These are phyloP conservation scores for Collybiopsis confluens DNA, from an alignment of 768 basidiomycete genomes.

Conservation along the genomic window DNA sequence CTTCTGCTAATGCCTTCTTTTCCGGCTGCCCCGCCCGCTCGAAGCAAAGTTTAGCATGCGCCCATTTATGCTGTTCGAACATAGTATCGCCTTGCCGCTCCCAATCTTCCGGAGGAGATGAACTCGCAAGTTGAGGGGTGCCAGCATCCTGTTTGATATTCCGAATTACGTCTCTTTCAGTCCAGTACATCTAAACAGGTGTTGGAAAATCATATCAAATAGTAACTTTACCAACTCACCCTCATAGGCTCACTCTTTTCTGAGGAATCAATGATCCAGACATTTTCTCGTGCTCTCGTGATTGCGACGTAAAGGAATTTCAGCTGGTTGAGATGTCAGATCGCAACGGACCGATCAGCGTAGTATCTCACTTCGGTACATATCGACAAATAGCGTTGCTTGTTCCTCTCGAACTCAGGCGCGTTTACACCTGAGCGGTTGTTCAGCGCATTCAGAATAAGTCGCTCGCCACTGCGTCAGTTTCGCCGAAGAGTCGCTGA, in stretches of 20 bases:
- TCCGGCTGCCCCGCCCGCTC: conserved; percentile 31
- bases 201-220: background rate
- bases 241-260: conserved; percentile 52
- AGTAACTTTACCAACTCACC: conserved; percentile 31
- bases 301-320: conserved; percentile 70
- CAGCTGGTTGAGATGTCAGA: conserved; percentile 34
- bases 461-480: conserved; percentile 56
- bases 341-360: no score
- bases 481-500: conserved; percentile 54
- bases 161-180: conserved; percentile 29
- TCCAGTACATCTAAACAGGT: conserved; percentile 39
- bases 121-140: conserved; percentile 37
- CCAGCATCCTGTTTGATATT: conserved; percentile 32
- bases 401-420: conserved; percentile 49
- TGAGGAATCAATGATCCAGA: conserved; percentile 69
- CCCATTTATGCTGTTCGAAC: conserved; percentile 28
- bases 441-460: conserved; percentile 44
- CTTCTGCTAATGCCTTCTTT: conserved; percentile 35
- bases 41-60: conserved; percentile 44
- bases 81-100: conserved; percentile 31
- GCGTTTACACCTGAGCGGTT: conserved; percentile 20
- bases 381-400: conserved; percentile 45
- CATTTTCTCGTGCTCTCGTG: conserved; percentile 62
- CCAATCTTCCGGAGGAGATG: conserved; percentile 44
- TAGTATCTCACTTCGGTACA: conserved; percentile 51